A percentile compares a stretch with the other conserved stretches of the same genome.
These are phyloP conservation scores for Posidonia australis DNA, from an alignment of 106 monocot species.

Conservation along the genomic window DNA sequence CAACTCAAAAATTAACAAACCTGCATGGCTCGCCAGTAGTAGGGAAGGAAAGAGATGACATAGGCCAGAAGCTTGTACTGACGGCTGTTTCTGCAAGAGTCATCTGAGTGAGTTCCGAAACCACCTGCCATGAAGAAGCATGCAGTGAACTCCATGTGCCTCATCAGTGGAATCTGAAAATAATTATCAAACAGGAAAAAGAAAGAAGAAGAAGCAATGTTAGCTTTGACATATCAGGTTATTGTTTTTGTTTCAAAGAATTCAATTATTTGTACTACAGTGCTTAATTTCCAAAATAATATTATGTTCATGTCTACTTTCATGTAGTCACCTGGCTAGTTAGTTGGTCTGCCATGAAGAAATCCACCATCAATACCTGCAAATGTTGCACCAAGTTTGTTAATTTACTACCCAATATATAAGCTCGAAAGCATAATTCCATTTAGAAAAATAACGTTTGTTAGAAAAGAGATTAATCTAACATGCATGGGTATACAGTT, in stretches of 20 bases:
- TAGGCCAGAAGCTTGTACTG: conserved; percentile 64
- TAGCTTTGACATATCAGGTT: too few relatives aligned
- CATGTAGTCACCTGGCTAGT: conserved; percentile 97
- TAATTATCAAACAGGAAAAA: background rate
- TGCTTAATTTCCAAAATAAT: too few relatives aligned
- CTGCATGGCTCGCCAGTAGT: conserved; percentile 96
- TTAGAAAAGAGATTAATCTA: too few relatives aligned
- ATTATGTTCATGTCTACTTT: too few relatives aligned
- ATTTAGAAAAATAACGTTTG: too few relatives aligned
- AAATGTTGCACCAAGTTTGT: background rate
- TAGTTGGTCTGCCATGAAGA: conserved; percentile 99
- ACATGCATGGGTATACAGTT: too few relatives aligned
- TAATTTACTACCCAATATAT: too few relatives aligned
- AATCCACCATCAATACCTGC: conserved; percentile 87
- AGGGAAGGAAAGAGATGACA: conserved; percentile 89
- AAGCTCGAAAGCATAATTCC: too few relatives aligned
- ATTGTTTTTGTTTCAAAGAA: too few relatives aligned
- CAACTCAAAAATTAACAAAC: too few relatives aligned
- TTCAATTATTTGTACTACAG: too few relatives aligned
- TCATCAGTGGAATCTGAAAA: conserved; percentile 71
- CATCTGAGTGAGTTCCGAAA: conserved; percentile 41
- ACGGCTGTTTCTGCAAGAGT: conserved; percentile 49
- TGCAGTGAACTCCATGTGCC: conserved; percentile 80
- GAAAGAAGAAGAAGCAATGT: too few relatives aligned
- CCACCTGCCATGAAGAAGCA: conserved; percentile 72